A percentile compares a stretch with the other conserved stretches of the same genome.
Conservation (phyloP, 306 rosid species). For the Begonia fuchsioides region DNA sequence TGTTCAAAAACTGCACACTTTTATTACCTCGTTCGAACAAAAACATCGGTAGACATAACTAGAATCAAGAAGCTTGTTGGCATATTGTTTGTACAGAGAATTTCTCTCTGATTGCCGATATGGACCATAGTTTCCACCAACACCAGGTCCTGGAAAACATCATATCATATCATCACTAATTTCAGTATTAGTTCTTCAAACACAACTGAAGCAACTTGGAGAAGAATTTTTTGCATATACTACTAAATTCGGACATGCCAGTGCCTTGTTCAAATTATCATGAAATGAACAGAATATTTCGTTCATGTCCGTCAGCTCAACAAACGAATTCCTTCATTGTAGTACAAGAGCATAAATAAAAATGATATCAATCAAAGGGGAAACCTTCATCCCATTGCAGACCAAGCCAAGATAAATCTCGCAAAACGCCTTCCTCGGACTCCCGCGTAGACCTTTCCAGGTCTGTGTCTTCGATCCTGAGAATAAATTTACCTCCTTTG, state of each 20-base stretch:
- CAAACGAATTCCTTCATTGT: background rate
- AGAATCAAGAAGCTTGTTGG: constrained; percentile 63
- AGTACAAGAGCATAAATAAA: too few relatives aligned
- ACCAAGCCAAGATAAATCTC: constrained; percentile 92
- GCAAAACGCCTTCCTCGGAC: constrained; percentile 75
- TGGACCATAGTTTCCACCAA: constrained; percentile 92
- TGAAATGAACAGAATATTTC: too few relatives aligned
- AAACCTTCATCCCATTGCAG: constrained; percentile 92
- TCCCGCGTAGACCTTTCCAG: constrained; percentile 89
- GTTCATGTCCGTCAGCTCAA: too few relatives aligned
- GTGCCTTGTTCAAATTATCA: too few relatives aligned
- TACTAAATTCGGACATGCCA: too few relatives aligned
- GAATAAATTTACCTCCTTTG: background rate
- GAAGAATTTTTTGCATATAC: too few relatives aligned
- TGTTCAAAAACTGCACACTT: too few relatives aligned
- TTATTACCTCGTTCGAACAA: constrained; percentile 56
- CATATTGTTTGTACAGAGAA: constrained; percentile 55
- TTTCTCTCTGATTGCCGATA: constrained; percentile 91
- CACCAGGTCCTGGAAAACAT: constrained; percentile 56
- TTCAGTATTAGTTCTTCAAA: background rate
- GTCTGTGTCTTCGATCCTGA: constrained; percentile 86
- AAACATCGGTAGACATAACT: constrained; percentile 82
- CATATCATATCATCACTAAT: constrained; percentile 11
- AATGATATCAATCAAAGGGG: background rate
- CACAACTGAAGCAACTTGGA: background rate